Percentiles rank a stretch among this genome's conserved stretches.
These are phyloP conservation scores for Talaromyces ruber DNA, from an alignment of 495 filamentous ascomycete species.

Conservation along the genomic window DNA sequence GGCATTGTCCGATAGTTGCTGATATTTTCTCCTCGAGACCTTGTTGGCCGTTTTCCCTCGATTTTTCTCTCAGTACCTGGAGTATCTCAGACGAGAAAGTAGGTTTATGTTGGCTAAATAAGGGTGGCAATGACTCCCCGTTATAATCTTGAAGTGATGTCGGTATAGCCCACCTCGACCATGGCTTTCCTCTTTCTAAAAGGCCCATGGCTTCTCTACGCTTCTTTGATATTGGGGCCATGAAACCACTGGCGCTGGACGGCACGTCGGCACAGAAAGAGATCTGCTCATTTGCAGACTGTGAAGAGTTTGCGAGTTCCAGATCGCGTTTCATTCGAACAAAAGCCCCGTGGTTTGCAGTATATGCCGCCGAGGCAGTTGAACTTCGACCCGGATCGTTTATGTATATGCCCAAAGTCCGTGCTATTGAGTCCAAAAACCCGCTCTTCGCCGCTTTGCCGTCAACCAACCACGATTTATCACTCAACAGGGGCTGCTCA, in stretches of 20 bases:
- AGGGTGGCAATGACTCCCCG: constrained; percentile 9
- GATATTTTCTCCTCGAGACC: constrained; percentile 25
- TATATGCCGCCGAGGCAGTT: constrained; percentile 21
- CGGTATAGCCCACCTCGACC: constrained; percentile 34
- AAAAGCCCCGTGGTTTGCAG: constrained; percentile 22
- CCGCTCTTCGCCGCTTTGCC: constrained; percentile 10
- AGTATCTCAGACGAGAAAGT: constrained; percentile 27
- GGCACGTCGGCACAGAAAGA: constrained; percentile 33
- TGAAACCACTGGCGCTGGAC: constrained; percentile 12
- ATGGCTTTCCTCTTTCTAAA: constrained; percentile 24
- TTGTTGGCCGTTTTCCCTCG: neutral
- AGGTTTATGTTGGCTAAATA: constrained; percentile 26
- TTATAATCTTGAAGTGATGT: constrained; percentile 11
- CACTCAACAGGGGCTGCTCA: constrained; percentile 11
- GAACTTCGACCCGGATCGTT: neutral
- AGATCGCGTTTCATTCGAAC: constrained; percentile 16
- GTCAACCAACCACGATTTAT: neutral
- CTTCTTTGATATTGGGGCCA: neutral
- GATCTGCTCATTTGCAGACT: constrained; percentile 1
- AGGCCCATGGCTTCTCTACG: constrained; percentile 3
- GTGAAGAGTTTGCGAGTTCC: constrained; percentile 21
- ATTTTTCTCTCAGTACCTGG: constrained; percentile 20
- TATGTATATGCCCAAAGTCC: constrained; percentile 15
- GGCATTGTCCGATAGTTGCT: constrained; percentile 30
- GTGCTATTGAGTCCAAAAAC: constrained; percentile 27